A percentile compares a stretch with the other conserved stretches of the same genome.
These are phyloP conservation scores for Micractinium sp. DNA, from an alignment of 139 green algal species.

Conservation along the genomic window DNA sequence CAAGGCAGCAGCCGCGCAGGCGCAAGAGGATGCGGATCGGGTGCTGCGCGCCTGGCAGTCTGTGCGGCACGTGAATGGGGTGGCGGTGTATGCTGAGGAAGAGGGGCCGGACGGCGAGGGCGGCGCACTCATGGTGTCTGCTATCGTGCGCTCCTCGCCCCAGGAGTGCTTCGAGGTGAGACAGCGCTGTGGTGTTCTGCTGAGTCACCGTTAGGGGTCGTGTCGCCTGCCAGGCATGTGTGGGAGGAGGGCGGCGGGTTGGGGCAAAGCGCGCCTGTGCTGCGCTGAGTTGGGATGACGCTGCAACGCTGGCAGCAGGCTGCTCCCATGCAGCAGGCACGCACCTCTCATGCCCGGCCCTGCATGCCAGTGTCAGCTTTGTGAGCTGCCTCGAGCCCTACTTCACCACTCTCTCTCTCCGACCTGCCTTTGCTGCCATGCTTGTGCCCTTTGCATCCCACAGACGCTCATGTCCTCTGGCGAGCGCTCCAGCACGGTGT, in stretches of 20 bases:
- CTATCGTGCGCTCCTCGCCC: constrained; percentile 49
- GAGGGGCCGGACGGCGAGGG: constrained; percentile 45
- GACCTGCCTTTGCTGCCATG: neutral
- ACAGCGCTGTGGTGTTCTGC: neutral
- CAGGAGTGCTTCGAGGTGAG: constrained; percentile 48
- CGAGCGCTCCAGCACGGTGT: too few species aligned
- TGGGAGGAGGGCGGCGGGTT: neutral
- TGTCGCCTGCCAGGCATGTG: neutral
- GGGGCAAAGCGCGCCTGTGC: neutral
- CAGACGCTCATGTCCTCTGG: constrained; percentile 16
- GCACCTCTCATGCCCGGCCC: too few species aligned
- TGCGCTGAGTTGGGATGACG: neutral
- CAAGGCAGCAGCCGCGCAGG: neutral
- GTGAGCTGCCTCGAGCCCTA: too few species aligned
- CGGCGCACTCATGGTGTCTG: constrained; percentile 60
- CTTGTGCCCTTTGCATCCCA: neutral
- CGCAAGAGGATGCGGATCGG: neutral
- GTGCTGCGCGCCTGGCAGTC: constrained; percentile 35
- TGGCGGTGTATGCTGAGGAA: constrained; percentile 50
- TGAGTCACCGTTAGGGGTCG: neutral
- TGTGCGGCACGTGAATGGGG: constrained; percentile 51
- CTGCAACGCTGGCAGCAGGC: too few species aligned
- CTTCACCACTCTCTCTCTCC: too few species aligned
- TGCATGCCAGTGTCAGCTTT: too few species aligned
- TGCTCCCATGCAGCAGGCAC: too few species aligned